Conservation (phyloP, 371 early-diverging fungal genomes). For the Mortierella polycephala region DNA sequence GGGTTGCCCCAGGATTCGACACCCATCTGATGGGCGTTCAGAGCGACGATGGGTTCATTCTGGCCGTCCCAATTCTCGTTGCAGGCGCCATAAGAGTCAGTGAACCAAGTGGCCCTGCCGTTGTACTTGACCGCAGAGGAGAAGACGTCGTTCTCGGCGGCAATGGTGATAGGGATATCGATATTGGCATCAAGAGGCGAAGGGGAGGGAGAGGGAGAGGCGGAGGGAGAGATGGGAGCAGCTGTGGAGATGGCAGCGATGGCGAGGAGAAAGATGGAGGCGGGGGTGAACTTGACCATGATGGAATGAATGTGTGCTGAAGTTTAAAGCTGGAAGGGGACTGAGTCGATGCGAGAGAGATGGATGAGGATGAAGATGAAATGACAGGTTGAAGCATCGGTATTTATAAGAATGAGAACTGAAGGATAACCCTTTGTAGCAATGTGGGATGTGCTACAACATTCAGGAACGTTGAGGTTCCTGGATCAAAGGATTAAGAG, state of each 20-base stretch:
- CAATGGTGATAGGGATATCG: not conserved
- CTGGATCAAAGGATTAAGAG: too few relatives aligned
- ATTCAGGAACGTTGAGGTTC: too few relatives aligned
- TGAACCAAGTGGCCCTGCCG: conserved; percentile 52
- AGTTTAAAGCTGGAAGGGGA: not conserved
- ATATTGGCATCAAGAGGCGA: not conserved
- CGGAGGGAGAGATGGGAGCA: conserved; percentile 15
- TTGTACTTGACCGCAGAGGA: conserved; percentile 21
- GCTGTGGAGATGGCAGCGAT: conserved; percentile 16
- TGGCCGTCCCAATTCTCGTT: conserved; percentile 33
- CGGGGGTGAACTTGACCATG: conserved; percentile 42
- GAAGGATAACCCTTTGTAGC: too few relatives aligned
- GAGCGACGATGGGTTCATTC: conserved; percentile 31
- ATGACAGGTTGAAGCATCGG: not conserved
- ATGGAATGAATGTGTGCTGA: not conserved
- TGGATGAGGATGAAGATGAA: not conserved
- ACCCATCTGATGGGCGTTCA: conserved; percentile 47
- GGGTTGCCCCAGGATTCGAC: conserved; percentile 37
- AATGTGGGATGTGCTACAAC: too few relatives aligned
- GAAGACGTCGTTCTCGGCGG: conserved; percentile 7
- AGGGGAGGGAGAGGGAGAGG: conserved; percentile 7
- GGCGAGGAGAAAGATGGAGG: conserved; percentile 20
- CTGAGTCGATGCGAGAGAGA: not conserved
- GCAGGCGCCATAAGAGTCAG: conserved; percentile 37
- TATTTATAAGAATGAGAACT: not conserved